Base-by-base conservation (phyloP, 805 yeast genomes). In the Ogataea nakhonphanomensis region DNA sequence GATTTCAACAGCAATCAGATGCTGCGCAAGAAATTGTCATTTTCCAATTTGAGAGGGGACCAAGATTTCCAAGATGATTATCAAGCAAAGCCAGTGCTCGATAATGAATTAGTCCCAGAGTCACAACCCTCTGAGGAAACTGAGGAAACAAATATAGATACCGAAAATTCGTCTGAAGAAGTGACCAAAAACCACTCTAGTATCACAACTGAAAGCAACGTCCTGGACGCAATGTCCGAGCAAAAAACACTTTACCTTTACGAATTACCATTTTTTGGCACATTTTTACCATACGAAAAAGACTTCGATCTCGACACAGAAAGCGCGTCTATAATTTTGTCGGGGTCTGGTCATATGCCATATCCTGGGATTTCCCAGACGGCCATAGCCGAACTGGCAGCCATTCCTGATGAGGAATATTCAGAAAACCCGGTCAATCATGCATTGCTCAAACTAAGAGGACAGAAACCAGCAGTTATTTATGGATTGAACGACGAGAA, bases 381-480 rank as follows among this genome's bases (percentile, higher is more conserved):
- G 4, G 82, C 79, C 2, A 79, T 84, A 33, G 84, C 83, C 30
- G 87, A 81, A 53, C 70, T 89, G 34, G 95, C 95, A 1, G 84
- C 84, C 5, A 78, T 90, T 36, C 91, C 96, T 0, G 96, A 91
- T 58, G 89, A 83, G 33, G 71, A 80, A 0, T 66, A 74, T 30
- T 76, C 71, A 22, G 77, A 73, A 12, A 85, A 87, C 60, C 96
- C 95, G 0, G 67, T 89, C 10, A 73, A 71, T 37, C 77, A 79
- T 33, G 89, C 98, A 0, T 67, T 90, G 50, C 69, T 69, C 62
- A 90, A 84, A 61, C 67, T 91, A 23, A 95, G 86, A 62, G 98
- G 96, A 1, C 76, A 70, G 27, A 13, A 39, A 4, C 41, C 41
- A 5, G 35, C 44, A 25, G 35, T 40, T 10, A 55, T 49, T 7